Percentiles rank a stretch among this genome's conserved stretches.
Conservation (phyloP, 371 early-diverging fungal species). For the Lichtheimia corymbifera region DNA sequence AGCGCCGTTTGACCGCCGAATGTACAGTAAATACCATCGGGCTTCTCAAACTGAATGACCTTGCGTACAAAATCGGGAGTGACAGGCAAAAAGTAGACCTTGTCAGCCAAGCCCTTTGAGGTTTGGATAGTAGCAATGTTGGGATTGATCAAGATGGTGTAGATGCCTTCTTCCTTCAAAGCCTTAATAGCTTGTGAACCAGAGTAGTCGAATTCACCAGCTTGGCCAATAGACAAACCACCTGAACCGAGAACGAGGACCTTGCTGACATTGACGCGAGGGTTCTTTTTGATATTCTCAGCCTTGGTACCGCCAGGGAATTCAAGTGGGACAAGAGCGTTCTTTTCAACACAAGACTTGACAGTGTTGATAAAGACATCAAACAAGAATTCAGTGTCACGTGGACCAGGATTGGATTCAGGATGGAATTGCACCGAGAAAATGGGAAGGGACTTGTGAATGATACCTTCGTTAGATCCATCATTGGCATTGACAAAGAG, state of each 20-base stretch:
- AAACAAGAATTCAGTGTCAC: conserved; percentile 95
- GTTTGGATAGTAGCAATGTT: conserved; percentile 98
- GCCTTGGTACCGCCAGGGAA: conserved; percentile 69
- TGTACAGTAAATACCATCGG: conserved; percentile 93
- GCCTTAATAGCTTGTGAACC: conserved; percentile 97
- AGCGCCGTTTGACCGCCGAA: conserved; percentile 97
- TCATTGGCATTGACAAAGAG: conserved; percentile 98
- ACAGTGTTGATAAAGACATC: conserved; percentile 86
- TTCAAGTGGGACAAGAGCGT: conserved; percentile 71
- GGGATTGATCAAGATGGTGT: conserved; percentile 92
- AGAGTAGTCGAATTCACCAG: conserved; percentile 98
- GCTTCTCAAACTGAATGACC: conserved; percentile 89
- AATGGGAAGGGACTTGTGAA: conserved; percentile 84
- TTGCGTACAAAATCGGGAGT: conserved; percentile 90
- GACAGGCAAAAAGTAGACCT: conserved; percentile 94
- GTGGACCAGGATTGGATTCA: conserved; percentile 94
- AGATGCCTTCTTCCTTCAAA: conserved; percentile 90
- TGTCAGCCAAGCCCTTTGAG: conserved; percentile 90
- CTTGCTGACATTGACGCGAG: conserved; percentile 65
- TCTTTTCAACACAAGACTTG: conserved; percentile 68
- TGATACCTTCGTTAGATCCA: conserved; percentile 96
- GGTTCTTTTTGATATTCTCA: conserved; percentile 53
- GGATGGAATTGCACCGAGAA: conserved; percentile 99
- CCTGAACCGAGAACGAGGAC: conserved; percentile 95
- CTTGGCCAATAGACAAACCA: conserved; percentile 96